Conservation (phyloP, 495 filamentous ascomycete species). For the Hypoxylon fragiforme region DNA sequence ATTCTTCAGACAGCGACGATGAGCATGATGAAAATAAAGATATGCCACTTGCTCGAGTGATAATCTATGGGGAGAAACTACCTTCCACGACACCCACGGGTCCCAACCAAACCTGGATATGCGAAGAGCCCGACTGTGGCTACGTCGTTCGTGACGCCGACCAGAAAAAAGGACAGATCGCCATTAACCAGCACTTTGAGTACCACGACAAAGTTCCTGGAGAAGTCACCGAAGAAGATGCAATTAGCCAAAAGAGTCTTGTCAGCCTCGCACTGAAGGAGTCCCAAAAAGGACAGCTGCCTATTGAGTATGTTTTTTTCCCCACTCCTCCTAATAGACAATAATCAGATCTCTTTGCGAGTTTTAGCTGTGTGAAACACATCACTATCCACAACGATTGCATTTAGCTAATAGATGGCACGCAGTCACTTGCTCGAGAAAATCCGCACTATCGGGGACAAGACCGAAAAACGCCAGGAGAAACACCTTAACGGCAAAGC, state of each 20-base stretch:
- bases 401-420: conserved; percentile 13
- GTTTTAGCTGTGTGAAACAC: no score
- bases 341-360: no score
- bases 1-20: conserved; percentile 41
- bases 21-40: conserved; percentile 36
- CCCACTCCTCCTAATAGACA: conserved; percentile 26
- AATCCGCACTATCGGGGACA: conserved; percentile 45
- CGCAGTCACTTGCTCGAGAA: conserved; percentile 50
- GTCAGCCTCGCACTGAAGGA: conserved; percentile 53
- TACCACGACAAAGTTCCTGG: conserved; percentile 67
- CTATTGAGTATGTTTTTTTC: conserved; percentile 57
- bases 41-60: conserved; percentile 36
- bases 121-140: conserved; percentile 67
- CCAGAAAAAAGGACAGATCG: conserved; percentile 56
- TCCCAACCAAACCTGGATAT: conserved; percentile 69
- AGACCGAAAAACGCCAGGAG: conserved; percentile 27
- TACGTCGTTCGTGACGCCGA: conserved; percentile 64
- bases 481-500: conserved; percentile 30
- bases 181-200: conserved; percentile 66
- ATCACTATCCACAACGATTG: no score
- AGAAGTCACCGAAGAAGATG: conserved; percentile 56
- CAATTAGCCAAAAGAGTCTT: conserved; percentile 6
- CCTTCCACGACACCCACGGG: conserved; percentile 52
- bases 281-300: conserved; percentile 55
- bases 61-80: conserved; percentile 48